Base-by-base conservation (phyloP, 495 filamentous ascomycete genomes). In the Penicillium crystallinum region DNA sequence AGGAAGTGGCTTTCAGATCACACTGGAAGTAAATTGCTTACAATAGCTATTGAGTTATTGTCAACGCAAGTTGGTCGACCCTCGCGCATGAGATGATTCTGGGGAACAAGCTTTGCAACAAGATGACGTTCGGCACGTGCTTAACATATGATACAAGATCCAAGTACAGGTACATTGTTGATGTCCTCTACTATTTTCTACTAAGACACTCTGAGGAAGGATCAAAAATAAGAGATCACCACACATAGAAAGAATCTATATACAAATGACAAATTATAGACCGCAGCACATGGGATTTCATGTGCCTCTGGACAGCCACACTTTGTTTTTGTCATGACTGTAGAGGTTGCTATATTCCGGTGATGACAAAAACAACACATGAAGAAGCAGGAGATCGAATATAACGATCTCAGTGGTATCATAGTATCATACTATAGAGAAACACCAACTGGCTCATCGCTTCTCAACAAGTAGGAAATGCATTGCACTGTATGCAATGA, bases 401-500 rank as follows among this genome's bases (percentile, higher is more conserved):
- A n/a, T 37, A 51, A 53, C 25, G 25, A 35, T 36, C 40, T 38
- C 10, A 25, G 17, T 27, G 31, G 48, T 53, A 46, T 17, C 37
- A 23, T n/a, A 23, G 48, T 53, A 46, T 17, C 37, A 23, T n/a
- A 23, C 31, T 38, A 34, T 36, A n/a, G 5, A 41, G n/a, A 11
- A 37, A 50, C 12, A 55, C 15, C 23, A 36, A 48, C 29, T 12
- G 15, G 49, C 49, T 70, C 74, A 96, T 62, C 93, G 76, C 77
- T 85, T 92, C 82, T 98, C 93, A 12, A 98, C 85, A 35, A 98
- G 80, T 55, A 98, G 68, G 45, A 96, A 65, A 76, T 97, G 95
- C 91, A 98, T 95, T 25, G 92, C 91, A 15, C 65, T 75, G 69
- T 98, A 98, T 17, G 91, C 90, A 59, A 97, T 77, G 9, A 97